Evolutionary conservation across 164 flowering plant genomes (phyloP).

Genomic region (Magnolia sinica): DNA sequence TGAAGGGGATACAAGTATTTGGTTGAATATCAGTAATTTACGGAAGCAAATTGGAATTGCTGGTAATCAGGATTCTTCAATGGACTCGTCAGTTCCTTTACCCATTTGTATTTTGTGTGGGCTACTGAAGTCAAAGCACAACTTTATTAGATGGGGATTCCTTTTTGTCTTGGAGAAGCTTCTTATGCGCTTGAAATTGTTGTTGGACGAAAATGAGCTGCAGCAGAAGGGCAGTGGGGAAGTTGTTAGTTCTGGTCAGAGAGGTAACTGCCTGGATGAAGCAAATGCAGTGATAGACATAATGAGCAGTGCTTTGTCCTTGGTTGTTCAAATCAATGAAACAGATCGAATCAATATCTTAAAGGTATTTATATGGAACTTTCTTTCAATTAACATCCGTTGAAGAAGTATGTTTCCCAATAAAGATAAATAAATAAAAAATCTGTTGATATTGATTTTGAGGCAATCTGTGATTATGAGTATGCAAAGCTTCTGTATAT

Average conservation of each 20-base stretch:
- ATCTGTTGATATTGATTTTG: too few species aligned
- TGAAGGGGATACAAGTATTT: slow-evolving; percentile 42
- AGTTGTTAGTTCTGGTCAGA: slow-evolving; percentile 17
- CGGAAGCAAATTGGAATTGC: slow-evolving; percentile 58
- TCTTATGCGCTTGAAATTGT: slow-evolving; percentile 79
- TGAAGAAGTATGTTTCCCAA: too few species aligned
- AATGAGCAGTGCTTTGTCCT: slow-evolving; percentile 79
- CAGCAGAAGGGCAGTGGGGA: slow-evolving; percentile 37
- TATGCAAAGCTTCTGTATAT: too few species aligned
- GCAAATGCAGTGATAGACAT: slow-evolving; percentile 91
- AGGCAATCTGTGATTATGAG: too few species aligned
- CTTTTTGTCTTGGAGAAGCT: slow-evolving; percentile 84
- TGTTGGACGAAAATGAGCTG: slow-evolving; percentile 70
- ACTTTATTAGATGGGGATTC: slow-evolving; percentile 80
- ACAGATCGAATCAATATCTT: slow-evolving; percentile 87
- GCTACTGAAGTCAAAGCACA: slow-evolving; percentile 81
- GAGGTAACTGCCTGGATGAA: slow-evolving; percentile 62
- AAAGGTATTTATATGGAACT: slow-evolving; percentile 51
- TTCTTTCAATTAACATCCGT: too few species aligned
- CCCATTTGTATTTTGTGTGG: slow-evolving; percentile 83
- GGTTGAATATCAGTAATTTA: slow-evolving; percentile 58
- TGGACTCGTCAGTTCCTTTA: slow-evolving; percentile 58
- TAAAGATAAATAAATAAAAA: too few species aligned
- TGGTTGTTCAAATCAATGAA: slow-evolving; percentile 83
- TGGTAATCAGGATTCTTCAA: slow-evolving; percentile 55